Evolutionary conservation across 805 yeast species (phyloP).

Genomic region (Starmerella apis): DNA sequence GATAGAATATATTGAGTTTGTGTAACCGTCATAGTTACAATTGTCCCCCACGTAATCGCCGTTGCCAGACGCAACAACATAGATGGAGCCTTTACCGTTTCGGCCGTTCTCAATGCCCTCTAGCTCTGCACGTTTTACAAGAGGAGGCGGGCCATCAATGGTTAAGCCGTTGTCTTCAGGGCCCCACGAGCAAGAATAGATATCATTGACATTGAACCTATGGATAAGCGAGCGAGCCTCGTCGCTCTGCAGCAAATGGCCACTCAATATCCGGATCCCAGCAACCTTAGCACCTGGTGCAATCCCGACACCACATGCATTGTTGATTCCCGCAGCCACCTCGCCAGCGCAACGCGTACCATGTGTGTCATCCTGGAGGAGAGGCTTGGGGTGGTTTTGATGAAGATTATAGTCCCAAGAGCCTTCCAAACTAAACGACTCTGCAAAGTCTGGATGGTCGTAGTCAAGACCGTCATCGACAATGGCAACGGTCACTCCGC

Average conservation of each 20-base stretch:
- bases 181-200: constrained; percentile 97
- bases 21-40: constrained; percentile 95
- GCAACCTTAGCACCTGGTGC: constrained; percentile 78
- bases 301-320: constrained; percentile 92
- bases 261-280: constrained; percentile 82
- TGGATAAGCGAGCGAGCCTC: constrained; percentile 84
- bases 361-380: constrained; percentile 72
- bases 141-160: constrained; percentile 69
- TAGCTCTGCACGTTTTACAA: constrained; percentile 74
- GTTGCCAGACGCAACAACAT: constrained; percentile 93
- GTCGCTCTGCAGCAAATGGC: constrained; percentile 67
- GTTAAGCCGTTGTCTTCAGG: constrained; percentile 87
- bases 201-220: constrained; percentile 74
- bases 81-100: constrained; percentile 67
- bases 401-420: constrained; percentile 90
- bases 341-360: constrained; percentile 99
- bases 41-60: constrained; percentile 78
- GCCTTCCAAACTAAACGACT: constrained; percentile 54
- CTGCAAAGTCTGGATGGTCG: constrained; percentile 59
- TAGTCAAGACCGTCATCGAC: constrained; percentile 92
- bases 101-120: constrained; percentile 80
- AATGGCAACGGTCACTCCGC: constrained; percentile 72
- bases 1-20: constrained; percentile 87
- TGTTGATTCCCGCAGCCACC: constrained; percentile 74
- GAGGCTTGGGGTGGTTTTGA: constrained; percentile 65